These are phyloP conservation scores for Aspergillus nomiae DNA, from an alignment of 2,329 filamentous ascomycete genomes.

Conservation along the genomic window DNA sequence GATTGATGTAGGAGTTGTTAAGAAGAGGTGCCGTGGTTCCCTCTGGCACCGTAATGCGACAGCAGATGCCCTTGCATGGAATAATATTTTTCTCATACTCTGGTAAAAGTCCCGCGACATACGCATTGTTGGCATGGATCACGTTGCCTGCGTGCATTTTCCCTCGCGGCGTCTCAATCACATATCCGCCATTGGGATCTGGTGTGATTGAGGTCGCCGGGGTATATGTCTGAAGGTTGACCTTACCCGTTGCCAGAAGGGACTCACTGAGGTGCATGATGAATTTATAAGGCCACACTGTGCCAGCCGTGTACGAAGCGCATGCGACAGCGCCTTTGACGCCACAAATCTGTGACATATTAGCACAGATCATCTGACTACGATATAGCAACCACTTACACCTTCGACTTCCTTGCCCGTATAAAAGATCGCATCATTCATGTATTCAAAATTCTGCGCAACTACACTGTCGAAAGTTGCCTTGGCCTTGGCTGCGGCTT, in stretches of 20 bases:
- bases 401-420: slow-evolving; percentile 30
- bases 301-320: slow-evolving; percentile 35
- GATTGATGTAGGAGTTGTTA: slow-evolving; percentile 60
- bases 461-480: slow-evolving; percentile 31
- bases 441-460: slow-evolving; percentile 26
- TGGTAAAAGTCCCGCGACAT: slow-evolving; percentile 75
- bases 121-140: slow-evolving; percentile 81
- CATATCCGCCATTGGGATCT: slow-evolving; percentile 58
- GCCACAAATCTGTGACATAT: slow-evolving; percentile 32
- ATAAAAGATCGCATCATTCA: slow-evolving; percentile 32
- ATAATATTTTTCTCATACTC: slow-evolving; percentile 70
- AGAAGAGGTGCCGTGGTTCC: slow-evolving; percentile 27
- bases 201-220: slow-evolving; percentile 35
- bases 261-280: slow-evolving; percentile 69
- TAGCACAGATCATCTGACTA: background rate
- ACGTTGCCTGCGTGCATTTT: slow-evolving; percentile 63
- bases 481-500: slow-evolving; percentile 27
- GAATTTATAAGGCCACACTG: slow-evolving; percentile 72
- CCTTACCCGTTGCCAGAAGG: slow-evolving; percentile 53
- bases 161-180: slow-evolving; percentile 62
- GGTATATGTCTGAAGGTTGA: slow-evolving; percentile 58
- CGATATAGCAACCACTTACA: slow-evolving; percentile 20
- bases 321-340: slow-evolving; percentile 41
- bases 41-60: slow-evolving; percentile 29
- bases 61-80: slow-evolving; percentile 65